These are phyloP conservation scores for grape (Vitis vinifera) DNA, from an alignment of 164 flowering plant genomes.

Conservation along the genomic window DNA sequence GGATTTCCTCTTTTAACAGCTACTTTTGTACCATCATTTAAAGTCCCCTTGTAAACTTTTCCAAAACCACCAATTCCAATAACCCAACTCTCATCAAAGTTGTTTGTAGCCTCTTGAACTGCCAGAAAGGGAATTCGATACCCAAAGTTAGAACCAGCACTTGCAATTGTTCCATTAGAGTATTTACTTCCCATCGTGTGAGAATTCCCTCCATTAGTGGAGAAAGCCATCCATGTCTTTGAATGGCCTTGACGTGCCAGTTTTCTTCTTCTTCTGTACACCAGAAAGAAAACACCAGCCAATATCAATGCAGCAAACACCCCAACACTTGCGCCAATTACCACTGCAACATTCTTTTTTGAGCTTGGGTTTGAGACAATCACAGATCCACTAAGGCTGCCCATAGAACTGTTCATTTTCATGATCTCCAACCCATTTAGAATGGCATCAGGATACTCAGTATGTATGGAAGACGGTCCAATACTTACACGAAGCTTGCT, in stretches of 20 bases:
- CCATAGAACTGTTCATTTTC: slow-evolving; percentile 51
- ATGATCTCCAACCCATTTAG: slow-evolving; percentile 71
- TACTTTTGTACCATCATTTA: slow-evolving; percentile 50
- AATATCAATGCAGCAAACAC: slow-evolving; percentile 23
- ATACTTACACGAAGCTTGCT: slow-evolving; percentile 42
- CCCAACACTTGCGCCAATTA: slow-evolving; percentile 43
- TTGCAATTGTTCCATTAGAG: slow-evolving; percentile 55
- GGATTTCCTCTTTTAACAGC: slow-evolving; percentile 66
- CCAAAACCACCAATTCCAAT: slow-evolving; percentile 92
- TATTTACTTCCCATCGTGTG: slow-evolving; percentile 63
- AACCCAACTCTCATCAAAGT: slow-evolving; percentile 74
- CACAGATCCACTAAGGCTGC: slow-evolving; percentile 36
- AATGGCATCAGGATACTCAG: slow-evolving; percentile 47
- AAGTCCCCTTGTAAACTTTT: slow-evolving; percentile 59
- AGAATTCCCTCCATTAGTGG: slow-evolving; percentile 44
- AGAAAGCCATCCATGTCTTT: slow-evolving; percentile 63
- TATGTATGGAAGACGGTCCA: slow-evolving; percentile 35
- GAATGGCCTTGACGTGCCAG: slow-evolving; percentile 30
- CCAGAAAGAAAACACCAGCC: slow-evolving; percentile 28
- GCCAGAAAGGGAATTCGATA: slow-evolving; percentile 61
- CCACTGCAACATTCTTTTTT: slow-evolving; percentile 33
- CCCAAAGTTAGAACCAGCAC: slow-evolving; percentile 39
- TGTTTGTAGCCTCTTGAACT: slow-evolving; percentile 72
- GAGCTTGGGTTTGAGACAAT: slow-evolving; percentile 17
- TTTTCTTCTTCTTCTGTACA: slow-evolving; percentile 29